Base-by-base conservation (phyloP, 106 monocot genomes). In the Amphibolis antarctica region DNA sequence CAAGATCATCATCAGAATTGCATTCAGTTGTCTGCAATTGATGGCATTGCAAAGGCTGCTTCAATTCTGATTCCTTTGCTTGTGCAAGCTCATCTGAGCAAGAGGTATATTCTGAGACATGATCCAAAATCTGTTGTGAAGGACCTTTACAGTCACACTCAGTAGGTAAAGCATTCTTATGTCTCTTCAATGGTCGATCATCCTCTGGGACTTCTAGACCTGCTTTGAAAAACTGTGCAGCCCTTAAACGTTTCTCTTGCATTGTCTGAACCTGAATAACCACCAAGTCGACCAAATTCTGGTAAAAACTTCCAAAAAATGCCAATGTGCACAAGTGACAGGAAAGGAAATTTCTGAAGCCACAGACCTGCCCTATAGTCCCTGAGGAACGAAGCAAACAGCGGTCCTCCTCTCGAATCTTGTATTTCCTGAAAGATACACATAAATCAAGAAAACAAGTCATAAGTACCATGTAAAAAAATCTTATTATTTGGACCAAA, bases 351-450 rank as follows among this genome's bases (percentile, higher is more conserved):
- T 14, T 46, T 14, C 9, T 36, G 5, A 42, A 52, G 24, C 20
- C n/a, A 42, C 80, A 72, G 72, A 90, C 96, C 70, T 87, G 79
- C 12, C 96, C 90, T 59, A 90, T 98, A 62, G 86, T 98, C n/a
- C 90, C 87, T 11, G 90, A 98, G 62, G 90, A 84, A 63, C 68
- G 73, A 24, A 98, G 58, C 61, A 98, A 61, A 58, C 81, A 71
- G 65, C 76, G 70, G 47, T 78, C 84, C 63, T 69, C 67, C 62
- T 98, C 90, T 28, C 27, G 53, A 56, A 98, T 79, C 60, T 80
- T 90, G 57, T 80, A 55, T 52, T 84, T 82, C 96, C 96, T 98
- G 42, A 31, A 67, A 27, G 6, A 60, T 4, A 28, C 17, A 55
- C 31, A 48, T n/a, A 22, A 18, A 46, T 0, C 9, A 62, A 13